phyloP scores from a whole-genome alignment of 2,329 filamentous ascomycete species.

The Neobulgaria alba region DNA sequence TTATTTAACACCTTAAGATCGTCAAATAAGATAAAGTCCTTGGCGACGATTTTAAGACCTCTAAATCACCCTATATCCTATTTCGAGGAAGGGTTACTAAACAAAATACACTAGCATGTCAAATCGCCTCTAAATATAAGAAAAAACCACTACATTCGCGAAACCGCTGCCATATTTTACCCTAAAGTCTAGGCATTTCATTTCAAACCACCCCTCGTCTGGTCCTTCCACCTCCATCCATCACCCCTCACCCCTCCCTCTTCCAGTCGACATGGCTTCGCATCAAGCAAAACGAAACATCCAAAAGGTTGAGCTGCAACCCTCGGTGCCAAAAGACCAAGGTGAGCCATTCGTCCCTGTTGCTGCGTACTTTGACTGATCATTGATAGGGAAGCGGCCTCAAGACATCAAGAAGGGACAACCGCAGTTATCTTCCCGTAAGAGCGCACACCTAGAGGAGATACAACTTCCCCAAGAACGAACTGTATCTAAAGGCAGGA shows the following conservation, averaged over 20 bases:
- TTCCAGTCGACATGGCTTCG: constrained; percentile 17
- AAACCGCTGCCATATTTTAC: too few species aligned
- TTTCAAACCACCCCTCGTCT: too few species aligned
- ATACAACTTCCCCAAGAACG: constrained; percentile 7
- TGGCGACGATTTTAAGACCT: too few species aligned
- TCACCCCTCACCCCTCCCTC: constrained; percentile 14
- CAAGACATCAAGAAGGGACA: constrained; percentile 19
- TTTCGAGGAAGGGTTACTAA: too few species aligned
- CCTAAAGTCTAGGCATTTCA: too few species aligned
- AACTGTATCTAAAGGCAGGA: constrained; percentile 12
- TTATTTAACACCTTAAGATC: too few species aligned
- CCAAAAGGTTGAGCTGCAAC: constrained; percentile 16
- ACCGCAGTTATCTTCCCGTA: constrained; percentile 13
- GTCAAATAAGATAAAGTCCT: too few species aligned
- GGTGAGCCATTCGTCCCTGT: constrained; percentile 13
- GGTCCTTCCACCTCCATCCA: constrained; percentile 3
- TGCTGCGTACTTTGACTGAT: constrained; percentile 16
- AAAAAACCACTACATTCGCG: too few species aligned
- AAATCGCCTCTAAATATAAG: too few species aligned
- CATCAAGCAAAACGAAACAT: constrained; percentile 20
- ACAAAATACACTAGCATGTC: too few species aligned
- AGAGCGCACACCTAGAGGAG: constrained; percentile 14
- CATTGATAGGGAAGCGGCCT: constrained; percentile 16
- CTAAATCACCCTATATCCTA: too few species aligned
- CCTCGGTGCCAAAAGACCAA: constrained; percentile 16